Evolutionary conservation across 148 eudicot genomes (phyloP).

Genomic region (Chenopodium berlandieri): DNA sequence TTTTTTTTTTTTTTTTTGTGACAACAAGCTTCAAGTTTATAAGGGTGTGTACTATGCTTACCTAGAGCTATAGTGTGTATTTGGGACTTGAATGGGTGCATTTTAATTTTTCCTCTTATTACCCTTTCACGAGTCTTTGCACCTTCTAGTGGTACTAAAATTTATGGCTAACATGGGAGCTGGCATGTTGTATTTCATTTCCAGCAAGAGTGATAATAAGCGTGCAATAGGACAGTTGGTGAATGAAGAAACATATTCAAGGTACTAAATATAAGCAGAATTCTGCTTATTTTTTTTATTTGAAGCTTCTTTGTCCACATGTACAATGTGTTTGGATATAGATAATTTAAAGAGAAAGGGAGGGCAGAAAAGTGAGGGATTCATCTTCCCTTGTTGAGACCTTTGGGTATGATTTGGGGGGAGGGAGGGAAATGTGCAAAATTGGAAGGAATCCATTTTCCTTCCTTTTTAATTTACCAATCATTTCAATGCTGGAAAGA

Average conservation of each 20-base stretch:
- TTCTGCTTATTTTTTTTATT: background rate
- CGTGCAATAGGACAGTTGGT: slow-evolving; percentile 56
- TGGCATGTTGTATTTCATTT: slow-evolving; percentile 14
- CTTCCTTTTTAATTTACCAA: background rate
- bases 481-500: background rate
- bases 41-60: background rate
- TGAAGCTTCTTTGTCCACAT: background rate
- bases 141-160: background rate
- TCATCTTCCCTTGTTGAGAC: too few relatives aligned
- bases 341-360: too few relatives aligned
- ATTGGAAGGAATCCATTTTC: background rate
- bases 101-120: background rate
- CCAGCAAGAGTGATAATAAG: slow-evolving; percentile 48
- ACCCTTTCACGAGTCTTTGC: background rate
- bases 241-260: slow-evolving; percentile 66
- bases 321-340: too few relatives aligned
- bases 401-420: too few relatives aligned
- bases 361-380: too few relatives aligned
- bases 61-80: background rate
- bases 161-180: slow-evolving; percentile 5
- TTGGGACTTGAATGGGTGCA: background rate
- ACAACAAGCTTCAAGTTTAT: too few relatives aligned
- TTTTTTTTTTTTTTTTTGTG: too few relatives aligned
- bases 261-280: slow-evolving; percentile 37
- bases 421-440: too few relatives aligned